phyloP scores from a whole-genome alignment of 495 filamentous ascomycete genomes.

The Penicillium salamii region DNA sequence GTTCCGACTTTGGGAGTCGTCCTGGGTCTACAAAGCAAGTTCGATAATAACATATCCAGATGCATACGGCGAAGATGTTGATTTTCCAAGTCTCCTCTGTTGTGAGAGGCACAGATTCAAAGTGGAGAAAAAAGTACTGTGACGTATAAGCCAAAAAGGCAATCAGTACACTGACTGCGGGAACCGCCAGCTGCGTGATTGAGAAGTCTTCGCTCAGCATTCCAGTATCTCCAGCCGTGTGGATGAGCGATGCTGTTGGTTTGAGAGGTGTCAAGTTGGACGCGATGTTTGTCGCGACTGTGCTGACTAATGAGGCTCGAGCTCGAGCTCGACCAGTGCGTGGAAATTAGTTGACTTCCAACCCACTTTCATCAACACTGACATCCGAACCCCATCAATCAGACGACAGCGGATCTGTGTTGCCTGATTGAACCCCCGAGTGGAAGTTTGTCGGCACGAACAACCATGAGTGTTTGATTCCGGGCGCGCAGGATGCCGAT shows the following conservation, averaged over 20 bases:
- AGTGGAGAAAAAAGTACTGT: conserved; percentile 75
- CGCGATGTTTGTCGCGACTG: conserved; percentile 21
- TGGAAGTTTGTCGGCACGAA: background rate
- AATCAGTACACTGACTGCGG: conserved; percentile 65
- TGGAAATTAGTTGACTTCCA: background rate
- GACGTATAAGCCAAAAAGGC: conserved; percentile 79
- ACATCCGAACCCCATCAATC: too few species aligned
- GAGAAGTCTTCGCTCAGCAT: conserved; percentile 27
- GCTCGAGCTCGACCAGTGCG: background rate
- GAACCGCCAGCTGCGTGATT: conserved; percentile 54
- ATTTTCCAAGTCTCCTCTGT: conserved; percentile 60
- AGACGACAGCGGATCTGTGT: too few species aligned
- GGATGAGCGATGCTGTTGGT: background rate
- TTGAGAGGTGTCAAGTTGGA: conserved; percentile 5
- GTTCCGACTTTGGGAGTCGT: conserved; percentile 33
- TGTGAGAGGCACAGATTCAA: conserved; percentile 67
- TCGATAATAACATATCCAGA: conserved; percentile 77
- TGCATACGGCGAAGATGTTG: conserved; percentile 67
- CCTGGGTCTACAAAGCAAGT: conserved; percentile 80
- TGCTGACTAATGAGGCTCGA: conserved; percentile 19
- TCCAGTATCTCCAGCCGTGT: background rate
- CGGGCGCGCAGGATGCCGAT: conserved; percentile 53
- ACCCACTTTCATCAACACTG: background rate
- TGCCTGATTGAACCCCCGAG: too few species aligned
- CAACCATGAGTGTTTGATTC: conserved; percentile 14